These are phyloP conservation scores for Osmanthus fragrans DNA, from an alignment of 257 asterid species.

Conservation along the genomic window DNA sequence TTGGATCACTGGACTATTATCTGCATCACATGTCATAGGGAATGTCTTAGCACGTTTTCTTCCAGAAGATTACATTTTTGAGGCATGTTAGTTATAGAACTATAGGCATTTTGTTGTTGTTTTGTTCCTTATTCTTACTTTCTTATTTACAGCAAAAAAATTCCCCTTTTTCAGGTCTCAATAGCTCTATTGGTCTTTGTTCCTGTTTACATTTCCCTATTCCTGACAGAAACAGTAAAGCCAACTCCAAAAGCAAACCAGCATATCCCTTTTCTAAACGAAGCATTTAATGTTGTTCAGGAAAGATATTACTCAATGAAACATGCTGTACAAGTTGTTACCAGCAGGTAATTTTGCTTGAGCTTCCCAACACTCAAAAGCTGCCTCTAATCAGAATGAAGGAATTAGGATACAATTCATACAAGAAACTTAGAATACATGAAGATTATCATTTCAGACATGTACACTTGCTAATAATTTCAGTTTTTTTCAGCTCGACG, in stretches of 20 bases:
- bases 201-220: constrained; percentile 66
- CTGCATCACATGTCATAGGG: constrained; percentile 84
- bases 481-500: constrained; percentile 51
- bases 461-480: constrained; percentile 9
- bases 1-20: constrained; percentile 88
- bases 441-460: neutral
- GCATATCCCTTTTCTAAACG: constrained; percentile 38
- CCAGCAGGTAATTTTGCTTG: constrained; percentile 50
- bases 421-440: neutral
- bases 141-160: neutral
- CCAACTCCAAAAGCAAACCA: constrained; percentile 36
- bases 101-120: neutral
- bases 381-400: neutral
- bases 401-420: neutral
- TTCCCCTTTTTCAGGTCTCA: constrained; percentile 63
- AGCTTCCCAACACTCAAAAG: neutral
- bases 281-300: constrained; percentile 47
- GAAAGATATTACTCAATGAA: constrained; percentile 69
- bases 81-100: constrained; percentile 41
- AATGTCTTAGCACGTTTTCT: constrained; percentile 83
- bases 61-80: constrained; percentile 65
- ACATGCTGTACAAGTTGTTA: constrained; percentile 59
- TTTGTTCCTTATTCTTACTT: constrained; percentile 5
- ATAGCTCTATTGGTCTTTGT: constrained; percentile 61
- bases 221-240: constrained; percentile 65